phyloP scores from a whole-genome alignment of 352 stramenopile species.

The Pythium oligandrum region DNA sequence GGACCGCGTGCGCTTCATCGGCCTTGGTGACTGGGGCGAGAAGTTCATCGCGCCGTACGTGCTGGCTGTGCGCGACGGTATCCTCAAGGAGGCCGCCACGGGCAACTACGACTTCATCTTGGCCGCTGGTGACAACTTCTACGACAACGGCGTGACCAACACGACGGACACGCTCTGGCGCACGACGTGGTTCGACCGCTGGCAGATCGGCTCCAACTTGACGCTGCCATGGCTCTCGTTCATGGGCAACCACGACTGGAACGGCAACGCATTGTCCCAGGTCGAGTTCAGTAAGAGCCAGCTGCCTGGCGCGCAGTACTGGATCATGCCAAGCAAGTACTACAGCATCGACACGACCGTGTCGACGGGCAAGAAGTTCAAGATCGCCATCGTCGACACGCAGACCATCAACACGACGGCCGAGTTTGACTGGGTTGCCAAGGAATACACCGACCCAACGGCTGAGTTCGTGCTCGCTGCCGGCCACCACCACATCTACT shows the following conservation, averaged over 20 bases:
- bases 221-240: slow-evolving; percentile 35
- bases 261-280: slow-evolving; percentile 29
- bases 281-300: slow-evolving; percentile 21
- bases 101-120: slow-evolving; percentile 31
- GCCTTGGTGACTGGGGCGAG: slow-evolving; percentile 33
- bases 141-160: slow-evolving; percentile 27
- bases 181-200: slow-evolving; percentile 30
- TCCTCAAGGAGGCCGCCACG: slow-evolving; percentile 19
- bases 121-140: slow-evolving; percentile 39
- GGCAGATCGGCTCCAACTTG: slow-evolving; percentile 23
- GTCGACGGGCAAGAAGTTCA: slow-evolving; percentile 22
- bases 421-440: slow-evolving; percentile 21
- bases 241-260: slow-evolving; percentile 37
- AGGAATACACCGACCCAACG: slow-evolving; percentile 18
- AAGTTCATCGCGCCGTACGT: slow-evolving; percentile 19
- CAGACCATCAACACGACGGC: slow-evolving; percentile 19
- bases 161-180: slow-evolving; percentile 24
- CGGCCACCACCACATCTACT: slow-evolving; percentile 35
- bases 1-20: slow-evolving; percentile 28
- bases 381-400: slow-evolving; percentile 30
- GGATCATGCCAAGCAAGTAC: slow-evolving; percentile 35
- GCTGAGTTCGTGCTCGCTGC: slow-evolving; percentile 22
- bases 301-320: slow-evolving; percentile 25
- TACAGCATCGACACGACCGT: slow-evolving; percentile 25
- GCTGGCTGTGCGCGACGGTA: slow-evolving; percentile 26